phyloP scores from a whole-genome alignment of 169 alveolate genomes.

The Eimeria falciformis region DNA sequence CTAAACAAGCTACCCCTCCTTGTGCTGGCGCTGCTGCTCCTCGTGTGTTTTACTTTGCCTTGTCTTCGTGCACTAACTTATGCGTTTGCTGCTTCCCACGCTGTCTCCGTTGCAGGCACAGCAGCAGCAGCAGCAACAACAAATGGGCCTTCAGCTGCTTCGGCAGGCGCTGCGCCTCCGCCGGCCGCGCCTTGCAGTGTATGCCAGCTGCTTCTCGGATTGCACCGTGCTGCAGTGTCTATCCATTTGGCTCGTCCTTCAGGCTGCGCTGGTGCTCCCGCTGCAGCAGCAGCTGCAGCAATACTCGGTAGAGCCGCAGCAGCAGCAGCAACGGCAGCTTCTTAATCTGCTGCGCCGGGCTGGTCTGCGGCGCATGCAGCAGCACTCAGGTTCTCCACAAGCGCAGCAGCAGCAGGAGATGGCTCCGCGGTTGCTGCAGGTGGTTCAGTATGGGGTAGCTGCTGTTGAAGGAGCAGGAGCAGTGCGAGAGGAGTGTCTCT shows the following conservation, averaged over 20 bases:
- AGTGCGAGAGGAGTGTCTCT: constrained; percentile 65
- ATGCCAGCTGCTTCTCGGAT: constrained; percentile 75
- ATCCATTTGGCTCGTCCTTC: constrained; percentile 70
- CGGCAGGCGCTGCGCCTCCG: constrained; percentile 68
- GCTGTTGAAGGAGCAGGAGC: constrained; percentile 19
- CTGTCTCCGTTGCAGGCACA: constrained; percentile 22
- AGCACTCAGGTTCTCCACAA: constrained; percentile 2
- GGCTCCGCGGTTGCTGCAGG: constrained; percentile 51
- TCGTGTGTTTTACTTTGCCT: background rate
- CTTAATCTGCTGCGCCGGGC: constrained; percentile 49
- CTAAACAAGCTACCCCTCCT: background rate
- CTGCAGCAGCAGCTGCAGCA: constrained; percentile 1
- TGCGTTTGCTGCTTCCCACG: background rate
- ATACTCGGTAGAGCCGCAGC: constrained; percentile 3
- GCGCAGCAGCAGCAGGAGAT: constrained; percentile 1
- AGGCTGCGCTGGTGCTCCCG: constrained; percentile 41
- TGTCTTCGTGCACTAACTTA: background rate
- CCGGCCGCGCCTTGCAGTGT: constrained; percentile 75
- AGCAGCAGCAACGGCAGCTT: constrained; percentile 29
- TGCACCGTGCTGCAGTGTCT: constrained; percentile 50
- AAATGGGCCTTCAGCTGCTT: constrained; percentile 54
- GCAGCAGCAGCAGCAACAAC: constrained; percentile 32
- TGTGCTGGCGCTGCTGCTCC: constrained; percentile 41
- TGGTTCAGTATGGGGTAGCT: constrained; percentile 4
- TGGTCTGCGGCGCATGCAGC: constrained; percentile 60